Conservation (phyloP, 2,329 filamentous ascomycete genomes). For the Colletotrichum sp. region DNA sequence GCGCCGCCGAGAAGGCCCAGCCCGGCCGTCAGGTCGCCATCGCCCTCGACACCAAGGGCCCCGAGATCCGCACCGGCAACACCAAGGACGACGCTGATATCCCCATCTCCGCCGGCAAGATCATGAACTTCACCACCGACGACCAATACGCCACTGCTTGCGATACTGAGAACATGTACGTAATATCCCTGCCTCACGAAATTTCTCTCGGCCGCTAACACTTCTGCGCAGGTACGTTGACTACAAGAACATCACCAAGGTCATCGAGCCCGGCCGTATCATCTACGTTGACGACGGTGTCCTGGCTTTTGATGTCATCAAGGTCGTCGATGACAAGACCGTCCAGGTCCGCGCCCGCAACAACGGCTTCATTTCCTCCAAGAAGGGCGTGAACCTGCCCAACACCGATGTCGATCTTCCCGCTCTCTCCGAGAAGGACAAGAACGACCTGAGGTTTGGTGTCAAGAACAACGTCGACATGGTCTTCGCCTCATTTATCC, state of each 20-base stretch:
- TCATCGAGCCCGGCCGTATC: constrained; percentile 87
- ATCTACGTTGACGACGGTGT: constrained; percentile 99
- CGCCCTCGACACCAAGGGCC: constrained; percentile 79
- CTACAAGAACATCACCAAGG: constrained; percentile 99
- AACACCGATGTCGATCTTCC: constrained; percentile 99
- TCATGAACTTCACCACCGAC: constrained; percentile 97
- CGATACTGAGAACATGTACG: constrained; percentile 93
- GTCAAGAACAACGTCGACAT: constrained; percentile 99
- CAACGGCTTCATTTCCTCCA: constrained; percentile 98
- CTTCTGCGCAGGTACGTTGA: constrained; percentile 77
- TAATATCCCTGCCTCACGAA: constrained; percentile 17
- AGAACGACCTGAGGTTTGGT: constrained; percentile 90
- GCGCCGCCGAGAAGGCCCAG: constrained; percentile 80
- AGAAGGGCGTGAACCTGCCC: constrained; percentile 98
- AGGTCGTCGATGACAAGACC: constrained; percentile 87
- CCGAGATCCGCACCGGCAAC: constrained; percentile 67
- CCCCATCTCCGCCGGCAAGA: constrained; percentile 80
- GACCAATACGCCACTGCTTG: constrained; percentile 85
- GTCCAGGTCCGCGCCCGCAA: constrained; percentile 88
- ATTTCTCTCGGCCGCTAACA: not conserved
- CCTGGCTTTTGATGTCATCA: constrained; percentile 91
- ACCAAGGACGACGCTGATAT: constrained; percentile 87
- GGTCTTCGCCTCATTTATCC: constrained; percentile 99
- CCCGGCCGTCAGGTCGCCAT: constrained; percentile 90
- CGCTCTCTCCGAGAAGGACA: constrained; percentile 97